phyloP scores from a whole-genome alignment of 805 yeast genomes.

The Candida vartiovaarae region DNA sequence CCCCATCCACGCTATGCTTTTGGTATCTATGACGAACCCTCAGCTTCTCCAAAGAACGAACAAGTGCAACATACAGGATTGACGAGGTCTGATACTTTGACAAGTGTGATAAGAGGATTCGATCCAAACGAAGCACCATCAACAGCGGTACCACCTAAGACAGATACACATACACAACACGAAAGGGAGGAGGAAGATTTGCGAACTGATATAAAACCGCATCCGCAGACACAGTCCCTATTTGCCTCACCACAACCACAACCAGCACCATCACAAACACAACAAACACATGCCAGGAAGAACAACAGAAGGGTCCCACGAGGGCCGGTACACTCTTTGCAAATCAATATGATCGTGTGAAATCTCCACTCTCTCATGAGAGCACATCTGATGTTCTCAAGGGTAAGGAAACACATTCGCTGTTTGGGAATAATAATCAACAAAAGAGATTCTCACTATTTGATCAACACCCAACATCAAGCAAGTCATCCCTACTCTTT shows the following conservation, averaged over 20 bases:
- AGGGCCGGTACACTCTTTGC: background rate
- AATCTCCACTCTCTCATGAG: conserved; percentile 22
- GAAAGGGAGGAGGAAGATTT: too few relatives aligned
- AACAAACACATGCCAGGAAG: background rate
- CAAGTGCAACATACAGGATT: conserved; percentile 8
- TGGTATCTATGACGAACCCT: conserved; percentile 15
- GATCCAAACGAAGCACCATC: conserved; percentile 6
- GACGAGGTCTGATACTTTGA: conserved; percentile 21
- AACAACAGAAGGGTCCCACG: conserved; percentile 2
- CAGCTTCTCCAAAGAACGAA: conserved; percentile 1
- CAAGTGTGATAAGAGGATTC: conserved; percentile 24
- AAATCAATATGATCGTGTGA: conserved; percentile 10
- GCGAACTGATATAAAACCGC: too few relatives aligned
- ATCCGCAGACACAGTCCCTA: too few relatives aligned
- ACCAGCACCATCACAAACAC: background rate
- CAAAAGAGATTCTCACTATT: conserved; percentile 4
- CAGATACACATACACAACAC: too few relatives aligned
- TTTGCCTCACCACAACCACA: background rate
- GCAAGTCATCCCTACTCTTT: conserved; percentile 2
- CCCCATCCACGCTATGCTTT: conserved; percentile 25
- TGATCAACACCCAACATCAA: background rate
- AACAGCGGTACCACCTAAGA: too few relatives aligned
- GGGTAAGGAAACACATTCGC: conserved; percentile 4
- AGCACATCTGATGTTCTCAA: conserved; percentile 9
- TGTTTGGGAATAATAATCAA: conserved; percentile 3